These are phyloP conservation scores for Candida pseudocylindracea DNA, from an alignment of 1,139 yeast genomes.

Conservation along the genomic window DNA sequence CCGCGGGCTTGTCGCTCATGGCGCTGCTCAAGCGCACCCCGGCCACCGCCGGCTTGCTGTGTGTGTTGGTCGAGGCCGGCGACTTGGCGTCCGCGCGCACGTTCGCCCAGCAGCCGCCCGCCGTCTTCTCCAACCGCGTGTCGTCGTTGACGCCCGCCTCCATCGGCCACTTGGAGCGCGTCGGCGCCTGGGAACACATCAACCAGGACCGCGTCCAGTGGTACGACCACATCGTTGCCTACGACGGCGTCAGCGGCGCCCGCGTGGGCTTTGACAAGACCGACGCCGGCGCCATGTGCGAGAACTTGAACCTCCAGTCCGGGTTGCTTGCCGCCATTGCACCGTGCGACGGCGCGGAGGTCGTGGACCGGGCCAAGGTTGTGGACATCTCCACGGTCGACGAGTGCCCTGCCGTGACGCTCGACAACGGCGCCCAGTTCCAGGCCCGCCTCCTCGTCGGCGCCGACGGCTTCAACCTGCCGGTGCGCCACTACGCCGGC, in stretches of 20 bases:
- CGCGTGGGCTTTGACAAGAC: constrained; percentile 49
- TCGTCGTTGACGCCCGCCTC: constrained; percentile 74
- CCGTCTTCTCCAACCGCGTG: constrained; percentile 51
- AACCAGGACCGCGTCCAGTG: constrained; percentile 48
- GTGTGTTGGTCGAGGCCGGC: constrained; percentile 58
- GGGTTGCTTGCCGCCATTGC: constrained; percentile 29
- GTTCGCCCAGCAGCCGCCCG: constrained; percentile 34
- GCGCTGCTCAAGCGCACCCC: constrained; percentile 57
- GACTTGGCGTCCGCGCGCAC: constrained; percentile 27
- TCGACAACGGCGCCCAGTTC: constrained; percentile 41
- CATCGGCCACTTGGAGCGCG: constrained; percentile 36
- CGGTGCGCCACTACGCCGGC: constrained; percentile 63
- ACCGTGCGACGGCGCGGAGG: constrained; percentile 13
- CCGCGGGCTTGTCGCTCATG: constrained; percentile 81
- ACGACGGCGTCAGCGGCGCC: constrained; percentile 56
- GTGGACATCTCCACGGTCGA: constrained; percentile 14
- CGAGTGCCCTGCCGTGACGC: constrained; percentile 40
- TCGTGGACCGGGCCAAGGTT: constrained; percentile 49
- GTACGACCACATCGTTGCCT: constrained; percentile 66
- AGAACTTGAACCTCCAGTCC: constrained; percentile 65
- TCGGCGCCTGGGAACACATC: constrained; percentile 61
- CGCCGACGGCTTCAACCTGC: constrained; percentile 92
- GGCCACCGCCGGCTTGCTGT: constrained; percentile 29
- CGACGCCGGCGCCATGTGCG: constrained; percentile 46
- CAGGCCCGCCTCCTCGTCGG: constrained; percentile 69